Percentiles rank a stretch among this genome's conserved stretches.
These are phyloP conservation scores for Spathaspora gorwiae DNA, from an alignment of 805 yeast genomes.

Conservation along the genomic window DNA sequence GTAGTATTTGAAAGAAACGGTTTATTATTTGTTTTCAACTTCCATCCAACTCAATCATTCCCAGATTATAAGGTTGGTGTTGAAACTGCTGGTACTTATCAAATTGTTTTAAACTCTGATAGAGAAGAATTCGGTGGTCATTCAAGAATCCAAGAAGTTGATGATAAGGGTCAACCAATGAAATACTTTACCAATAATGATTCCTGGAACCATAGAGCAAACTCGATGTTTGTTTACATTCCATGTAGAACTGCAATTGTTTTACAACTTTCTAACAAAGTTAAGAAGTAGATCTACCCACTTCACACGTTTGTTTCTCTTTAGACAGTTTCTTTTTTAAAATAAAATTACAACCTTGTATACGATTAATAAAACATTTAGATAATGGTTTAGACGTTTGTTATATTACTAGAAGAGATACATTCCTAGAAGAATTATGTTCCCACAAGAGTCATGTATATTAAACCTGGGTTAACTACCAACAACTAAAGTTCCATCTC, in stretches of 20 bases:
- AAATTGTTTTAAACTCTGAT: conserved; percentile 73
- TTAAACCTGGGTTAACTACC: neutral
- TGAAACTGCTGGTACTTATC: conserved; percentile 71
- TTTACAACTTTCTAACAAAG: conserved; percentile 29
- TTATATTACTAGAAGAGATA: no score
- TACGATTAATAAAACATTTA: no score
- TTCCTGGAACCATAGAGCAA: conserved; percentile 74
- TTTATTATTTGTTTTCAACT: conserved; percentile 79
- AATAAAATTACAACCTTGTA: no score
- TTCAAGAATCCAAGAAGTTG: conserved; percentile 48
- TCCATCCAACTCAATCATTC: conserved; percentile 80
- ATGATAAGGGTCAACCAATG: conserved; percentile 35
- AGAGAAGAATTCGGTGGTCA: conserved; percentile 75
- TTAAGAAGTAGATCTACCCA: conserved; percentile 6
- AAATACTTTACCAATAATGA: conserved; percentile 68
- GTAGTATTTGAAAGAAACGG: conserved; percentile 87
- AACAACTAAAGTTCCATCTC: conserved; percentile 47
- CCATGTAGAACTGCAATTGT: conserved; percentile 64
- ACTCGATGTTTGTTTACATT: conserved; percentile 71
- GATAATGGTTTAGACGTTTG: no score
- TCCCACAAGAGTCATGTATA: no score
- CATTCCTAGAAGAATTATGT: no score
- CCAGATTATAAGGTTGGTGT: conserved; percentile 91
- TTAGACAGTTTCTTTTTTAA: no score
- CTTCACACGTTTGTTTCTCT: no score